These are phyloP conservation scores for Eimeria sp. DNA, from an alignment of 169 alveolate species.

Conservation along the genomic window DNA sequence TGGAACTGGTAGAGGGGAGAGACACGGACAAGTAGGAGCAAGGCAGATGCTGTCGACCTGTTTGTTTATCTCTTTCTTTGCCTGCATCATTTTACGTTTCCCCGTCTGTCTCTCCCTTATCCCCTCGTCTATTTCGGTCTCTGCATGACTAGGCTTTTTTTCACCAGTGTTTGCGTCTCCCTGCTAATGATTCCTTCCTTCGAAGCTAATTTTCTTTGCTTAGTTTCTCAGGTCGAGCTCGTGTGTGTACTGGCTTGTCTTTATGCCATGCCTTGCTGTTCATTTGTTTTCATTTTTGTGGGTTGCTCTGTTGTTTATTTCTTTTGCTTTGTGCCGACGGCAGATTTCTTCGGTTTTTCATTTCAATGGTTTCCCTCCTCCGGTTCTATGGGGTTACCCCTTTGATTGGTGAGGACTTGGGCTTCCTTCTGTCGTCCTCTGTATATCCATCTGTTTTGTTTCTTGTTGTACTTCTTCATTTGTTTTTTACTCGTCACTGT, in stretches of 20 bases:
- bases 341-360: constrained; percentile 82
- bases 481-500: too few species aligned
- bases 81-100: not conserved
- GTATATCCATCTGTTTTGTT: not conserved
- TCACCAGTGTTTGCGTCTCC: not conserved
- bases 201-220: not conserved
- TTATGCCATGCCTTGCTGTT: not conserved
- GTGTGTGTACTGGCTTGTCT: not conserved
- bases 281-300: not conserved
- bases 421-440: not conserved
- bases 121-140: not conserved
- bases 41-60: not conserved
- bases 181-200: not conserved
- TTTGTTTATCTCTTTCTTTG: not conserved
- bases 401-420: constrained; percentile 70
- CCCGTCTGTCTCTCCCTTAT: not conserved
- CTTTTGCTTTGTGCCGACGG: not conserved
- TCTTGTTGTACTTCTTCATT: too few species aligned
- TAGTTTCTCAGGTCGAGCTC: not conserved
- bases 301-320: not conserved
- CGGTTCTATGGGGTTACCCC: constrained; percentile 74
- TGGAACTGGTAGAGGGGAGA: constrained; percentile 67
- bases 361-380: constrained; percentile 77
- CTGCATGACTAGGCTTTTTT: not conserved
- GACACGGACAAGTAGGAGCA: constrained; percentile 72